Conservation (phyloP, 495 filamentous ascomycete genomes). For the Cercophora sp. region DNA sequence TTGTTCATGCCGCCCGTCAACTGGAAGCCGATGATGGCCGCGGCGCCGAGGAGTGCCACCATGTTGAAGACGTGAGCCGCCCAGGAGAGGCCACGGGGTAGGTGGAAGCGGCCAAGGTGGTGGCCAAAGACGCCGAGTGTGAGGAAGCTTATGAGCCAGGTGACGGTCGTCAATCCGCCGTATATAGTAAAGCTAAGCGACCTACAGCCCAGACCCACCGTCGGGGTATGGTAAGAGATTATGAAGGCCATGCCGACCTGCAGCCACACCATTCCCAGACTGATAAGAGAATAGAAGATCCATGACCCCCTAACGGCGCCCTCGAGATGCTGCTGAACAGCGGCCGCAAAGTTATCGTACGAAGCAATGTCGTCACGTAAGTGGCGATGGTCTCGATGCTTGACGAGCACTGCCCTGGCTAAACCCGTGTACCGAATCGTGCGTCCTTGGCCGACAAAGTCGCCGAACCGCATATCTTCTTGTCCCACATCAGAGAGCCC, state of each 20-base stretch:
- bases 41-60: no score
- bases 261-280: slow-evolving; percentile 30
- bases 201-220: slow-evolving; percentile 47
- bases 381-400: no score
- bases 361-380: not conserved
- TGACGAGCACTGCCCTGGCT: no score
- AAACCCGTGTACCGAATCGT: slow-evolving; percentile 42
- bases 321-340: not conserved
- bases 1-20: slow-evolving; percentile 35
- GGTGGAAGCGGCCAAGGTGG: slow-evolving; percentile 19
- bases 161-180: slow-evolving; percentile 22
- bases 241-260: slow-evolving; percentile 36
- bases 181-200: slow-evolving; percentile 46
- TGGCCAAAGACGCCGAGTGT: slow-evolving; percentile 9
- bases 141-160: slow-evolving; percentile 16
- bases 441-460: slow-evolving; percentile 48
- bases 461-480: slow-evolving; percentile 24
- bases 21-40: slow-evolving; percentile 16
- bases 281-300: slow-evolving; percentile 4
- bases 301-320: not conserved
- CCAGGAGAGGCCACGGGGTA: no score
- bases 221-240: slow-evolving; percentile 42
- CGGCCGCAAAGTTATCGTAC: not conserved
- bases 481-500: no score
- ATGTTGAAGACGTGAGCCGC: no score